Evolutionary conservation across 2,329 filamentous ascomycete genomes (phyloP).

Genomic region (Epichloe aotearoae): DNA sequence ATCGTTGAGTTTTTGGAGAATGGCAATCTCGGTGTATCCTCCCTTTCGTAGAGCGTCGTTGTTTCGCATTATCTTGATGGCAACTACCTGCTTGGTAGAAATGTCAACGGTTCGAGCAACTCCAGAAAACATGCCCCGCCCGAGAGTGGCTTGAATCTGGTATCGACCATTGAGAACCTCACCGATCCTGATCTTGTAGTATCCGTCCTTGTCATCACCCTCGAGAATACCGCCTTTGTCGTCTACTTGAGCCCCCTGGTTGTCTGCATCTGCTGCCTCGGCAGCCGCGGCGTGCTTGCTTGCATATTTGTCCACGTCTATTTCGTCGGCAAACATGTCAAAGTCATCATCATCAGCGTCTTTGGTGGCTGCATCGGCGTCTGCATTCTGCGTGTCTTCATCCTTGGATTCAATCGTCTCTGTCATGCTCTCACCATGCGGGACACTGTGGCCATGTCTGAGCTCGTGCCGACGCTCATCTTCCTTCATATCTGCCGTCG

Average conservation of each 20-base stretch:
- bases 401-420: constrained; percentile 3
- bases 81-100: constrained; percentile 62
- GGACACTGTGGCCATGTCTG: constrained; percentile 42
- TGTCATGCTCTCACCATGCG: constrained; percentile 28
- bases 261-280: constrained; percentile 26
- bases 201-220: constrained; percentile 87
- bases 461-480: constrained; percentile 60
- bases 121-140: constrained; percentile 91
- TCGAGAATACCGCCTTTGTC: constrained; percentile 71
- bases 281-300: constrained; percentile 32
- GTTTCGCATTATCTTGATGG: constrained; percentile 95
- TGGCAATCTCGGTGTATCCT: constrained; percentile 87
- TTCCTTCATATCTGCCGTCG: constrained; percentile 76
- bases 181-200: constrained; percentile 88
- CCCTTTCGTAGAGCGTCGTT: constrained; percentile 89
- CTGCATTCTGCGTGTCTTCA: background rate
- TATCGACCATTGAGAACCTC: constrained; percentile 85
- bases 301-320: constrained; percentile 53
- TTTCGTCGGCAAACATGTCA: constrained; percentile 84
- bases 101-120: constrained; percentile 82
- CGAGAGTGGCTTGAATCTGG: constrained; percentile 74
- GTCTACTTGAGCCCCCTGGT: constrained; percentile 38
- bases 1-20: constrained; percentile 74
- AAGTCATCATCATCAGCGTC: constrained; percentile 55
- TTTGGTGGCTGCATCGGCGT: constrained; percentile 25